These are phyloP conservation scores for Trichoderma simmonsii DNA, from an alignment of 2,329 filamentous ascomycete species.

Conservation along the genomic window DNA sequence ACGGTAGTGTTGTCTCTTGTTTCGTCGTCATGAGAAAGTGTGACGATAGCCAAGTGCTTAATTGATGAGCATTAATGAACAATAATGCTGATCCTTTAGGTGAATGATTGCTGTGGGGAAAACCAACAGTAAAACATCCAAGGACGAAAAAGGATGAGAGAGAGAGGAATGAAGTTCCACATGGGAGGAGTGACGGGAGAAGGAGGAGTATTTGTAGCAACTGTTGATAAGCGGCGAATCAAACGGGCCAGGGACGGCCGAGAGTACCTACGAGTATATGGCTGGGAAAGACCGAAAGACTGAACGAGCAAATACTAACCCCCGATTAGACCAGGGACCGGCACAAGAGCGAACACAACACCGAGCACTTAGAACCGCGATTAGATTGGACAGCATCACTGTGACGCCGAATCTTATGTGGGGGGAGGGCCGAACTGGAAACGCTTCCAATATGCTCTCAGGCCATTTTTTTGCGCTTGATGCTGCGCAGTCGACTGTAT, in stretches of 20 bases:
- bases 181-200: neutral
- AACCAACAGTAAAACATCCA: neutral
- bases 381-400: conserved; percentile 9
- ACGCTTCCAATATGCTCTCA: conserved; percentile 7
- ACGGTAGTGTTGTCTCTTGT: neutral
- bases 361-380: neutral
- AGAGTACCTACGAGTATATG: neutral
- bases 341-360: conserved; percentile 5
- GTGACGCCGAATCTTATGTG: conserved; percentile 18
- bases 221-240: neutral
- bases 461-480: neutral
- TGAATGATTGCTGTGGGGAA: neutral
- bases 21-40: neutral
- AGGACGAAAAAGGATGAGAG: neutral
- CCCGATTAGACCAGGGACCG: neutral
- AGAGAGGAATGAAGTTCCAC: neutral
- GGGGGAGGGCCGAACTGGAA: conserved; percentile 7
- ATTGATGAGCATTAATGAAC: neutral
- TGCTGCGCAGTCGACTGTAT: neutral
- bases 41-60: neutral
- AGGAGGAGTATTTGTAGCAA: conserved; percentile 15
- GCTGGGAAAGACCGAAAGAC: neutral
- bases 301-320: neutral
- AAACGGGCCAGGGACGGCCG: neutral
- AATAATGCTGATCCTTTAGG: neutral